Evolutionary conservation across 768 basidiomycete species (phyloP).

Genomic region (Tricholoma flavovirens): DNA sequence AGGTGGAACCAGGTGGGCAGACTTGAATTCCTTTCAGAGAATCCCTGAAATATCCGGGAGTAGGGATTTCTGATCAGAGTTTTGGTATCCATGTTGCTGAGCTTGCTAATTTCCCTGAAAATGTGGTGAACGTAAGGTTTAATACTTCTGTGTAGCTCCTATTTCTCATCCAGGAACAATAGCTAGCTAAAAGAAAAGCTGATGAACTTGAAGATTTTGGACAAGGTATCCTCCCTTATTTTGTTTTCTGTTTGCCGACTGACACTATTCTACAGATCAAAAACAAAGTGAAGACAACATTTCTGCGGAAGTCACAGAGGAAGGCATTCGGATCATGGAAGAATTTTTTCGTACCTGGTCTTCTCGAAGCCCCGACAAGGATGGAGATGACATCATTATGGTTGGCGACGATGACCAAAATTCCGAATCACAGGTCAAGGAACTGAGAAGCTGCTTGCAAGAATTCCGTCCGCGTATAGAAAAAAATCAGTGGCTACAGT

Average conservation of each 20-base stretch:
- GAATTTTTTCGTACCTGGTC: constrained; percentile 67
- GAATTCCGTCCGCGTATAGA: constrained; percentile 67
- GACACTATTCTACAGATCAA: constrained; percentile 8
- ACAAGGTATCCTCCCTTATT: constrained; percentile 13
- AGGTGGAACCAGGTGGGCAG: constrained; percentile 80
- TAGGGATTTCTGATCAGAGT: constrained; percentile 92
- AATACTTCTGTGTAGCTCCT: background rate
- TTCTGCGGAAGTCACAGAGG: constrained; percentile 57
- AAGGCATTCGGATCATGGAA: constrained; percentile 78
- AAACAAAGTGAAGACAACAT: constrained; percentile 37
- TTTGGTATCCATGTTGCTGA: constrained; percentile 98
- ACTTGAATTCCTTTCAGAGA: background rate
- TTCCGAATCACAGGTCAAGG: constrained; percentile 40
- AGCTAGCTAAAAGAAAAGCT: constrained; percentile 90
- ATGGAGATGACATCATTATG: constrained; percentile 47
- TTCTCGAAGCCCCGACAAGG: constrained; percentile 33
- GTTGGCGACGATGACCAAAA: constrained; percentile 23
- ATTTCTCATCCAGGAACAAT: constrained; percentile 2
- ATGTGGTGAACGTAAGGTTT: constrained; percentile 73
- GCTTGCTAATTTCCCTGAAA: constrained; percentile 96
- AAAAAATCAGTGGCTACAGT: constrained; percentile 71
- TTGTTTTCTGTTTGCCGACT: background rate
- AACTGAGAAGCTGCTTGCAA: constrained; percentile 58
- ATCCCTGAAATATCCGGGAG: background rate
- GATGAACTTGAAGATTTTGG: constrained; percentile 88